A percentile compares a stretch with the other conserved stretches of the same genome.
Evolutionary conservation across 495 filamentous ascomycete species (phyloP).

Genomic region (Tuber melanosporum): DNA sequence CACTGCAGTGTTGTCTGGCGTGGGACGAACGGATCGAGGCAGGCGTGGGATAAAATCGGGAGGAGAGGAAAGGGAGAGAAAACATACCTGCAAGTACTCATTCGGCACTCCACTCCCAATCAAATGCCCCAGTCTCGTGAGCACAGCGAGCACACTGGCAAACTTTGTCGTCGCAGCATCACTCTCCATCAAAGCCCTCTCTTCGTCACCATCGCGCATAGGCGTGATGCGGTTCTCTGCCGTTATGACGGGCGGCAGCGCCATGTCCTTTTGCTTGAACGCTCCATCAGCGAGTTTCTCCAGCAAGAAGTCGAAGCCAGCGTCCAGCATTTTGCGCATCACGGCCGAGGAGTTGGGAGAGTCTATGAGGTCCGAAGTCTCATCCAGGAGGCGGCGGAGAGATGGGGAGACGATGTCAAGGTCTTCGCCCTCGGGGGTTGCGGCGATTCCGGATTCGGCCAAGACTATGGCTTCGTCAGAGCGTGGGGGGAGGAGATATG

Average conservation of each 20-base stretch:
- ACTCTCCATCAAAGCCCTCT: conserved; percentile 9
- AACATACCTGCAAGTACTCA: conserved; percentile 64
- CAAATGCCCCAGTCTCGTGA: conserved; percentile 79
- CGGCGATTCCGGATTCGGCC: conserved; percentile 65
- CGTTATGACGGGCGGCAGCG: conserved; percentile 44
- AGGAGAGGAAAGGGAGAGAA: not conserved
- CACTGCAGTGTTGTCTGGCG: not conserved
- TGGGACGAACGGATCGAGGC: not conserved
- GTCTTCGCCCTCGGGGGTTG: conserved; percentile 17
- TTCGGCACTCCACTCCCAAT: conserved; percentile 83
- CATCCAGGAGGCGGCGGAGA: conserved; percentile 83
- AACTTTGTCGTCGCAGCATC: conserved; percentile 59
- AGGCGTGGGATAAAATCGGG: not conserved
- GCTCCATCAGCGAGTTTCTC: conserved; percentile 74
- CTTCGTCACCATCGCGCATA: not conserved
- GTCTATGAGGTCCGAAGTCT: conserved; percentile 91
- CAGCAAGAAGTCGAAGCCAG: conserved; percentile 72
- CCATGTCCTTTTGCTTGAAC: conserved; percentile 56
- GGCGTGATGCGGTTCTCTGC: conserved; percentile 36
- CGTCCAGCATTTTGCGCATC: conserved; percentile 75
- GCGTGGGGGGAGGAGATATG: conserved; percentile 70
- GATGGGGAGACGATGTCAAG: conserved; percentile 47
- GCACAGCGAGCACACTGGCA: conserved; percentile 77
- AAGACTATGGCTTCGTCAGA: conserved; percentile 76
- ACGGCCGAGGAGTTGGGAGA: conserved; percentile 83